These are phyloP conservation scores for Pulicaria dysenterica DNA, from an alignment of 129 eudicot species.

Conservation along the genomic window DNA sequence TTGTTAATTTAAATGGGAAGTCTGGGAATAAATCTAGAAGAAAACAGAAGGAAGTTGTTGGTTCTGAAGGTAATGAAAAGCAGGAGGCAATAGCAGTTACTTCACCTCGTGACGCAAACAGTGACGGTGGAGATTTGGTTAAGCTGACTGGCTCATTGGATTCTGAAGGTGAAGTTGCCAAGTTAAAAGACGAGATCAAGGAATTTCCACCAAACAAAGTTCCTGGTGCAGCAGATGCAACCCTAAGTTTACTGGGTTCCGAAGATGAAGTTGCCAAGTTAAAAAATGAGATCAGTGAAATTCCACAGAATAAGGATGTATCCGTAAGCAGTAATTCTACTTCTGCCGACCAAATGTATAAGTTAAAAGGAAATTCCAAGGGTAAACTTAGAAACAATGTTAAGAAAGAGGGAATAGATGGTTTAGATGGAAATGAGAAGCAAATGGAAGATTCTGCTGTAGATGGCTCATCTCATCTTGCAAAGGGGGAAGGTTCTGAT, in stretches of 20 bases:
- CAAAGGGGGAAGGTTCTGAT: conserved; percentile 36
- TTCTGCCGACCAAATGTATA: conserved; percentile 24
- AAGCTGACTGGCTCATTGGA: conserved; percentile 32
- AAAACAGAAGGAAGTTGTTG: conserved; percentile 21
- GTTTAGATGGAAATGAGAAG: conserved; percentile 33
- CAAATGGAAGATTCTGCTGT: conserved; percentile 30
- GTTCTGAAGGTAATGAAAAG: conserved; percentile 12
- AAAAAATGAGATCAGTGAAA: conserved; percentile 19
- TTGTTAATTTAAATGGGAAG: conserved; percentile 38
- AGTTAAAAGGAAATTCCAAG: conserved; percentile 35
- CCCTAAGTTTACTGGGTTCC: conserved; percentile 20
- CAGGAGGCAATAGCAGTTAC: conserved; percentile 14
- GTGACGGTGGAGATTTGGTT: conserved; percentile 14
- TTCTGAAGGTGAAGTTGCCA: conserved; percentile 23
- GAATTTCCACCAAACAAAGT: conserved; percentile 21
- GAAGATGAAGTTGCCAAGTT: conserved; percentile 24
- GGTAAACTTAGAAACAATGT: conserved; percentile 33
- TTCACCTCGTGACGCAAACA: conserved; percentile 7
- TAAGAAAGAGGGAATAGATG: conserved; percentile 38
- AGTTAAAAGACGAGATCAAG: conserved; percentile 18
- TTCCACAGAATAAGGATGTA: conserved; percentile 20
- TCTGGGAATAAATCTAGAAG: conserved; percentile 13
- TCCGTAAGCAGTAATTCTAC: conserved; percentile 14
- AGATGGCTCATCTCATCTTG: conserved; percentile 37
- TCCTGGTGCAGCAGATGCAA: conserved; percentile 19